Base-by-base conservation (phyloP, 441 rosid species). In the Eugenia klotzschiana region DNA sequence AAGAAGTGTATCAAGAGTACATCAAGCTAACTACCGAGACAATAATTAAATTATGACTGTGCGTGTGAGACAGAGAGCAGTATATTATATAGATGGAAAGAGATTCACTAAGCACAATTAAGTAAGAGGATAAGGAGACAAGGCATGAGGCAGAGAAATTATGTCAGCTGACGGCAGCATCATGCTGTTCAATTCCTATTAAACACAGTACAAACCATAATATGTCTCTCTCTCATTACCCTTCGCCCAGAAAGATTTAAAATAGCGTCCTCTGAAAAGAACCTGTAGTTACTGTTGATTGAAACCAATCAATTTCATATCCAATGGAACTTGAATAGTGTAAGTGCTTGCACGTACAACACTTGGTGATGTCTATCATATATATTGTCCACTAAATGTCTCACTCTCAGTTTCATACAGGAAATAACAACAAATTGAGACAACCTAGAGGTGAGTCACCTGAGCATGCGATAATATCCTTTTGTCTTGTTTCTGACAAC, bases 401-500 rank as follows among this genome's bases (percentile, higher is more conserved):
- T 64, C 25, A 4, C 25, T 64, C 54, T 64, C 55, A 69, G 56
- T 52, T 58, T 53, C 25, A 3, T 54, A 64, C 83, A 43, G 69
- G 33, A 57, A 57, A 79, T 25, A 53, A 69, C 37, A 51, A 57
- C 52, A 26, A 43, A 79, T 57, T 83, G 64, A 79, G 37, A 79
- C 53, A 27, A 10, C 41, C 53, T 51, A 51, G 55, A 46, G 81
- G 37, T 49, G 41, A 79, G 53, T 56, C 85, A 97, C 98, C 98
- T 97, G 99, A 40, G 91, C 87, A 93, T 90, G 98, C 12, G 98
- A 90, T 79, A 97, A 86, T 83, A 93, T 86, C 84, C 94, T 88
- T 87, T 86, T 91, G 85, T 89, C 87, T 79, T 93, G 94, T 89
- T 87, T 93, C 56, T 82, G 33, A 55, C 54, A 84, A 83, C 86